These are phyloP conservation scores for Colletotrichum brevisporum DNA, from an alignment of 2,329 filamentous ascomycete species.

Conservation along the genomic window DNA sequence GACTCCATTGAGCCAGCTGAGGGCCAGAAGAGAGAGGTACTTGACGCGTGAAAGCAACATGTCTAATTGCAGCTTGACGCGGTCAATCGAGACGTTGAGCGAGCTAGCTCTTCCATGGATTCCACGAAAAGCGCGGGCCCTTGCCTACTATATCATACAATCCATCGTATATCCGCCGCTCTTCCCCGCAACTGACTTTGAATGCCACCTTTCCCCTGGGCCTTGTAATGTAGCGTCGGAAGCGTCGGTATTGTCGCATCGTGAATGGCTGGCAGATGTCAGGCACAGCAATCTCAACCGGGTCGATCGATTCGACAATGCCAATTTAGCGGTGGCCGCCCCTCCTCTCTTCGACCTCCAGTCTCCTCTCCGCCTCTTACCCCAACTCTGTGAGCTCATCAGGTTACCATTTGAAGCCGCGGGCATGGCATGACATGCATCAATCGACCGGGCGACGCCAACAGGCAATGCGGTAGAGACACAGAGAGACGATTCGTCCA, in stretches of 20 bases:
- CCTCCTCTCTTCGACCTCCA: neutral
- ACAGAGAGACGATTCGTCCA: neutral
- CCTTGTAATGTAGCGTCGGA: constrained; percentile 7
- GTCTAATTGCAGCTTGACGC: neutral
- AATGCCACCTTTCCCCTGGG: constrained; percentile 19
- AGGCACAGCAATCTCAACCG: constrained; percentile 17
- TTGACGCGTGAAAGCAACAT: constrained; percentile 37
- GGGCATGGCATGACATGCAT: constrained; percentile 19
- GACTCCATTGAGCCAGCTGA: constrained; percentile 28
- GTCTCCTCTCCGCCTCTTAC: neutral
- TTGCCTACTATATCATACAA: constrained; percentile 19
- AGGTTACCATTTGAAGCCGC: neutral
- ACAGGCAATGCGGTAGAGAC: neutral
- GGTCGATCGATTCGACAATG: neutral
- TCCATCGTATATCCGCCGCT: neutral
- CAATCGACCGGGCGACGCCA: neutral
- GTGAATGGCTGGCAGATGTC: constrained; percentile 33
- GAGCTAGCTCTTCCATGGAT: too few relatives aligned
- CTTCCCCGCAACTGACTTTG: constrained; percentile 1
- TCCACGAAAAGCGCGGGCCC: neutral
- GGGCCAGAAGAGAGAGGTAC: constrained; percentile 16
- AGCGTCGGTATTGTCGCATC: constrained; percentile 36
- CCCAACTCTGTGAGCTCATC: neutral
- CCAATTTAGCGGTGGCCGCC: neutral
- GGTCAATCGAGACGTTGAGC: neutral